Evolutionary conservation across 78 protist genomes (phyloP).

Genomic region (Cavenderia fasciculata): DNA sequence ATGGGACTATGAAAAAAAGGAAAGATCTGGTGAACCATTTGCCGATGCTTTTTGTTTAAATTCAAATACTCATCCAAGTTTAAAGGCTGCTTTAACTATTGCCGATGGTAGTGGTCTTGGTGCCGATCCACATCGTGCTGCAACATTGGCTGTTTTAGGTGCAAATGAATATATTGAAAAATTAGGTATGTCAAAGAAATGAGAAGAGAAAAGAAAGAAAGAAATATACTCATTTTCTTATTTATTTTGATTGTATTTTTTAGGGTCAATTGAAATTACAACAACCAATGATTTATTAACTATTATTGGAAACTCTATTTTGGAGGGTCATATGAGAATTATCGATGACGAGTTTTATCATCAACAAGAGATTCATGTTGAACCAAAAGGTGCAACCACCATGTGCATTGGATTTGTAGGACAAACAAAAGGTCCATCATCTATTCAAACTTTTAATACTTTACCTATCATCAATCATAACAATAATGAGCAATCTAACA

Average conservation of each 20-base stretch:
- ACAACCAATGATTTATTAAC: slow-evolving; percentile 55
- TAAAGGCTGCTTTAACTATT: slow-evolving; percentile 26
- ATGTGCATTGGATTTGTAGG: slow-evolving; percentile 33
- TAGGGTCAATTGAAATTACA: slow-evolving; percentile 10
- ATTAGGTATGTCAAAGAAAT: neutral
- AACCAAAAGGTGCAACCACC: slow-evolving; percentile 74
- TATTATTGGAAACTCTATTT: slow-evolving; percentile 25
- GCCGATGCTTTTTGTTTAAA: slow-evolving; percentile 55
- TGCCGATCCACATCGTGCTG: slow-evolving; percentile 55
- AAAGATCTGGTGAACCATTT: slow-evolving; percentile 59
- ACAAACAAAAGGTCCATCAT: slow-evolving; percentile 17
- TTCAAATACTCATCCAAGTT: slow-evolving; percentile 24
- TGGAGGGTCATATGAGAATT: slow-evolving; percentile 61
- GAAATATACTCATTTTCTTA: neutral
- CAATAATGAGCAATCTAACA: neutral
- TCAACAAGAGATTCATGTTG: slow-evolving; percentile 45
- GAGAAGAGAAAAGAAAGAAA: too few relatives aligned
- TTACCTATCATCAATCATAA: neutral
- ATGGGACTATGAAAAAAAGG: slow-evolving; percentile 67
- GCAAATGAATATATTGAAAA: slow-evolving; percentile 66
- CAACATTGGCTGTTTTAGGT: slow-evolving; percentile 50
- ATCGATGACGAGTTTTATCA: slow-evolving; percentile 54
- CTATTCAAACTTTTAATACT: too few relatives aligned
- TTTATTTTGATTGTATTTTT: neutral
- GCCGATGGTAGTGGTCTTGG: slow-evolving; percentile 77